Evolutionary conservation across 805 yeast species (phyloP).

Genomic region (Teunomyces kruisii): DNA sequence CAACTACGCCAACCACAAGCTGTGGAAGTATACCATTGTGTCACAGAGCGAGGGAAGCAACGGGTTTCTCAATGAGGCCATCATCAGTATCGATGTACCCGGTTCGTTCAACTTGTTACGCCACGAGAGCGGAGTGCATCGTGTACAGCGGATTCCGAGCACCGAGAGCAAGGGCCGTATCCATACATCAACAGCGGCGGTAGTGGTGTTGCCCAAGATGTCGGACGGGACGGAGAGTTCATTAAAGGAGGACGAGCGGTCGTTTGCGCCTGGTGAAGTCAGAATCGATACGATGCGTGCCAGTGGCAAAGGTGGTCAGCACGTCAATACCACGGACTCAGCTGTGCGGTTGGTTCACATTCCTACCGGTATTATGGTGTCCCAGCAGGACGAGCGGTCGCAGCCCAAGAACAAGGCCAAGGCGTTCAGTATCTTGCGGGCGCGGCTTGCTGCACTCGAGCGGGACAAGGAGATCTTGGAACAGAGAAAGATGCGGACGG

Average conservation of each 20-base stretch:
- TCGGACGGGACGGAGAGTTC: constrained; percentile 53
- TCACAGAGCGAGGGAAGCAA: constrained; percentile 55
- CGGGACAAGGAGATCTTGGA: constrained; percentile 60
- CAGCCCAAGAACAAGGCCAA: constrained; percentile 93
- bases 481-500: constrained; percentile 67
- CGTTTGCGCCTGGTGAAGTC: constrained; percentile 82
- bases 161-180: constrained; percentile 93
- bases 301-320: constrained; percentile 97
- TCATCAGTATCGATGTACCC: constrained; percentile 64
- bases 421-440: constrained; percentile 79
- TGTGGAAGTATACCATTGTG: constrained; percentile 67
- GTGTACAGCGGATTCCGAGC: constrained; percentile 91
- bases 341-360: constrained; percentile 92
- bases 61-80: constrained; percentile 75
- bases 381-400: constrained; percentile 92
- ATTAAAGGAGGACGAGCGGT: constrained; percentile 55
- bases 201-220: constrained; percentile 85
- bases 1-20: constrained; percentile 59
- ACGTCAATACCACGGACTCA: constrained; percentile 94
- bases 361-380: constrained; percentile 86
- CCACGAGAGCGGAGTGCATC: constrained; percentile 91
- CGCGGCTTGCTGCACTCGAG: constrained; percentile 81
- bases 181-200: constrained; percentile 96
- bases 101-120: constrained; percentile 75
- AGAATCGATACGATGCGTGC: constrained; percentile 97